These are phyloP conservation scores for Neurospora sp. DNA, from an alignment of 495 filamentous ascomycete genomes.

Conservation along the genomic window DNA sequence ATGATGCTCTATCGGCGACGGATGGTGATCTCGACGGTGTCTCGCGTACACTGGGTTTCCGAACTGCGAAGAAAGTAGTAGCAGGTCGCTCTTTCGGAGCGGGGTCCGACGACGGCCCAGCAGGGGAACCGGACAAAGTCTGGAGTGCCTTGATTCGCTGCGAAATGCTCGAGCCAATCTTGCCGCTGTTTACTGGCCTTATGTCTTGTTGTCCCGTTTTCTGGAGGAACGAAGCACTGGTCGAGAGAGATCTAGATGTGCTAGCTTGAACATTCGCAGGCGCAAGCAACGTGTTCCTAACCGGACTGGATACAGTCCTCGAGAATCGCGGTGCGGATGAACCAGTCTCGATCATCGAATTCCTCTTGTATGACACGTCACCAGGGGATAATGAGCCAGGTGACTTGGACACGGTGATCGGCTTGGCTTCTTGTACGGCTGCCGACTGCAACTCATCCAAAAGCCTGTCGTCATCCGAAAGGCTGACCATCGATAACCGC, in stretches of 20 bases:
- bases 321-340: conserved; percentile 11
- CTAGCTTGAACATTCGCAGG: conserved; percentile 29
- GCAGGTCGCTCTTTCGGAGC: conserved; percentile 24
- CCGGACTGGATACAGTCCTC: conserved; percentile 40
- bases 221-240: conserved; percentile 37
- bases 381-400: conserved; percentile 27
- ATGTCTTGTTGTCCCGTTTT: conserved; percentile 38
- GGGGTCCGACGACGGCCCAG: conserved; percentile 17
- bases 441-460: conserved; percentile 83
- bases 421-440: conserved; percentile 72
- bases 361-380: background rate
- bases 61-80: conserved; percentile 43
- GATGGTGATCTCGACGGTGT: conserved; percentile 34
- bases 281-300: conserved; percentile 30
- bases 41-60: conserved; percentile 33
- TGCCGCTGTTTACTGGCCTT: conserved; percentile 57
- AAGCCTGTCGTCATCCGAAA: conserved; percentile 74
- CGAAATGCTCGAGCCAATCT: conserved; percentile 79
- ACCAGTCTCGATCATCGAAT: conserved; percentile 15
- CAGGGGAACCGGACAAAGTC: conserved; percentile 46
- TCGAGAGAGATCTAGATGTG: conserved; percentile 36
- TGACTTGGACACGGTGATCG: conserved; percentile 75
- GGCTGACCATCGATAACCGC: conserved; percentile 52
- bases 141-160: conserved; percentile 83
- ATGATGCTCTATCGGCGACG: conserved; percentile 32